These are phyloP conservation scores for Ogataea siamensis DNA, from an alignment of 805 yeast species.

Conservation along the genomic window DNA sequence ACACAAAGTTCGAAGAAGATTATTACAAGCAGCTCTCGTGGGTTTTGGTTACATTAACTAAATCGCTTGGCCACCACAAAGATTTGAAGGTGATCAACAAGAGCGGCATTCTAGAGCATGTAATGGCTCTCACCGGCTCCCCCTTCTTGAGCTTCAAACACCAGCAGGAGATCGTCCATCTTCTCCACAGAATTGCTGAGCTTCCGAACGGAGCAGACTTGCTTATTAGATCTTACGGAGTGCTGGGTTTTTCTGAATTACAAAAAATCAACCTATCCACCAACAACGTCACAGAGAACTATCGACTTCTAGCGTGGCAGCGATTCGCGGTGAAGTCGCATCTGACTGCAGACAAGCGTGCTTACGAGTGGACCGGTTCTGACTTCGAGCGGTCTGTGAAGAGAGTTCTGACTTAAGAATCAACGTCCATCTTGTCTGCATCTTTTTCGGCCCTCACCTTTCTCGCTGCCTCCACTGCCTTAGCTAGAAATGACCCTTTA, in stretches of 20 bases:
- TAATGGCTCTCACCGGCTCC: slow-evolving; percentile 51
- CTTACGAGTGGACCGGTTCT: slow-evolving; percentile 57
- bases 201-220: slow-evolving; percentile 57
- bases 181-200: slow-evolving; percentile 48
- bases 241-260: slow-evolving; percentile 40
- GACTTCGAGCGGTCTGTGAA: slow-evolving; percentile 50
- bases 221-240: slow-evolving; percentile 57
- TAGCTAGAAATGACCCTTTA: slow-evolving; percentile 24
- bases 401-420: slow-evolving; percentile 30
- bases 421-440: slow-evolving; percentile 11
- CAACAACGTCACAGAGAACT: slow-evolving; percentile 20
- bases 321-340: slow-evolving; percentile 47
- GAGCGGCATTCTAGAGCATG: slow-evolving; percentile 66
- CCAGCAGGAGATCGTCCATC: slow-evolving; percentile 38
- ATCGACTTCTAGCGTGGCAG: slow-evolving; percentile 41
- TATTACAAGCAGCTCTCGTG: slow-evolving; percentile 62
- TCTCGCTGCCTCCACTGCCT: slow-evolving; percentile 26
- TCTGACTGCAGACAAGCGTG: slow-evolving; percentile 48
- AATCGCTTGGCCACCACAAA: slow-evolving; percentile 43
- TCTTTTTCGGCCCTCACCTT: slow-evolving; percentile 3
- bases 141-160: slow-evolving; percentile 46
- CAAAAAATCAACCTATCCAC: slow-evolving; percentile 14
- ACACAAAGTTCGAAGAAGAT: slow-evolving; percentile 40
- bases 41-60: slow-evolving; percentile 52
- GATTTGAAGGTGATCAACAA: slow-evolving; percentile 56